Base-by-base conservation (phyloP, 768 basidiomycete species). In the Plicaturopsis crispa region DNA sequence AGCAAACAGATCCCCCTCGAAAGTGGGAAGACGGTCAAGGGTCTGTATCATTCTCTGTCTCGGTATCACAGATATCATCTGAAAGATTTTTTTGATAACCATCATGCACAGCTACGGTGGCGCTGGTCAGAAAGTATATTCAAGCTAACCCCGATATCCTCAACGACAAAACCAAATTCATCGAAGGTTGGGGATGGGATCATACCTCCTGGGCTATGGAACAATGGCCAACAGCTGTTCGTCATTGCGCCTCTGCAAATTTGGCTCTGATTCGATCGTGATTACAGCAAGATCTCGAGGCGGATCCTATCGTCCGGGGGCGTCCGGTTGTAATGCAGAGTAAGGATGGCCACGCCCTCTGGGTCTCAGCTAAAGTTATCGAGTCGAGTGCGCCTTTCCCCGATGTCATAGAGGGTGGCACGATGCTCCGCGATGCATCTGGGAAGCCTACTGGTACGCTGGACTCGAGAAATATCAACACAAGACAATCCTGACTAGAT, bases 181-280 rank as follows among this genome's bases (percentile, higher is more conserved):
- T 94, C 12, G 72, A 78, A 39, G 89, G 89, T 2, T 77, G 84
- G 53, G 92, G 91, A 1, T 94, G 92, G 90, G 87, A 94, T 55
- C 92, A 94, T 57, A 93, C 88, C 1, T 60, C 70, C 38, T 86
- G 84, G 84, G 62, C 70, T 6, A 54, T 54, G 14, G 56, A 63
- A 21, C 60, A 63, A 16, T 89, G 80, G 69, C 88, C 88, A 5
- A 75, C 72, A 31, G 71, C 78, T 41, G 88, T 87, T 50, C 41
- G 73, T 63, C 16, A 17, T n/a, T 24, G 34, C 4, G 11, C 11
- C 13, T 35, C 14, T 18, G 14, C 14, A 28, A n/a, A 33, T 31
- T 7, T 21, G 12, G 7, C 5, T 11, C n/a, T 13, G 18, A 6
- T 26, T 28, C 24, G 14, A 37, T 32, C 33, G 24, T 24, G 17